A percentile compares a stretch with the other conserved stretches of the same genome.
Evolutionary conservation across 2,329 filamentous ascomycete species (phyloP).

Genomic region (Cordyceps cicadae): DNA sequence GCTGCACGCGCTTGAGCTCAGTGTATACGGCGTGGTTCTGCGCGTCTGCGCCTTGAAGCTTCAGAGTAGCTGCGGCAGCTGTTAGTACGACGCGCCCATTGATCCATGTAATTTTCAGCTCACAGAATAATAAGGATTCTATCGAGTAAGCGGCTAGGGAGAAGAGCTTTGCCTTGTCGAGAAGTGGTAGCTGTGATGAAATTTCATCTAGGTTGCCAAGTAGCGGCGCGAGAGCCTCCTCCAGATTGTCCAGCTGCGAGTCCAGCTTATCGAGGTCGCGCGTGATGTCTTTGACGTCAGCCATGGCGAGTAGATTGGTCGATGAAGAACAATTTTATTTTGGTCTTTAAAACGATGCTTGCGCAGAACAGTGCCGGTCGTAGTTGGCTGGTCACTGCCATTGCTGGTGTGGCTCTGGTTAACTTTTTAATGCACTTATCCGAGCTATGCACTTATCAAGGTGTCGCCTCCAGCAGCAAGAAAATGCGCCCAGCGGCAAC

Average conservation of each 20-base stretch:
- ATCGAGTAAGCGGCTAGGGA: slow-evolving; percentile 82
- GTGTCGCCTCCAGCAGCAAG: neutral
- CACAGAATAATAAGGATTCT: slow-evolving; percentile 83
- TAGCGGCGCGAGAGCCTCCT: slow-evolving; percentile 66
- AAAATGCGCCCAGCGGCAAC: neutral
- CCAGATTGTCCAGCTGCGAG: slow-evolving; percentile 69
- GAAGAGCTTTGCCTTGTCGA: slow-evolving; percentile 92
- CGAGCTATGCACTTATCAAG: slow-evolving; percentile 11
- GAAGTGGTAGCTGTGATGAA: slow-evolving; percentile 73
- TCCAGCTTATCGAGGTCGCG: slow-evolving; percentile 67
- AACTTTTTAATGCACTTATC: slow-evolving; percentile 6
- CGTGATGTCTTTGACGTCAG: slow-evolving; percentile 46
- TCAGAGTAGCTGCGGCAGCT: slow-evolving; percentile 52
- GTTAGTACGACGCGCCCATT: neutral
- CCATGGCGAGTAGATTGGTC: slow-evolving; percentile 22
- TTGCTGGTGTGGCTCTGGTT: neutral
- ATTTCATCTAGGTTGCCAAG: slow-evolving; percentile 57
- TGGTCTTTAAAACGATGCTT: neutral
- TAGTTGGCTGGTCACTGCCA: neutral
- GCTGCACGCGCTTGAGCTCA: slow-evolving; percentile 78
- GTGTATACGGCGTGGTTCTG: slow-evolving; percentile 76
- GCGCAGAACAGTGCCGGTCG: neutral
- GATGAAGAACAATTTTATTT: neutral
- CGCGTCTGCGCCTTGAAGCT: slow-evolving; percentile 71
- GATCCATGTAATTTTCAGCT: slow-evolving; percentile 26